Evolutionary conservation across 306 rosid genomes (phyloP).

Genomic region (Acacia crassicarpa): DNA sequence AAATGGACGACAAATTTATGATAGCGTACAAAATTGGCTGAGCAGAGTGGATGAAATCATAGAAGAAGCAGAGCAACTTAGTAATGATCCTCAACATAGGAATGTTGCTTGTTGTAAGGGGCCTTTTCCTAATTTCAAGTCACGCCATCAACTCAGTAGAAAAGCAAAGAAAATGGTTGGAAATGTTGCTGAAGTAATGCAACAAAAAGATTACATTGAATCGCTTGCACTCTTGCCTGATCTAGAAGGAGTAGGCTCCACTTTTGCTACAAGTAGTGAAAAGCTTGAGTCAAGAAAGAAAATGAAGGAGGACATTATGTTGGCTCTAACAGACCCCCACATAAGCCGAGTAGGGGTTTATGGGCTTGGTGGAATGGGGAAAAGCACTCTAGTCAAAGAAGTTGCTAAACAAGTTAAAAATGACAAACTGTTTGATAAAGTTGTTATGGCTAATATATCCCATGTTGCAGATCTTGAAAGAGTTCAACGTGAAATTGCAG

Average conservation of each 20-base stretch:
- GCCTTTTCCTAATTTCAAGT: no score
- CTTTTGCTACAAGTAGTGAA: neutral
- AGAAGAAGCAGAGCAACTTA: no score
- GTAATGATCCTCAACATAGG: no score
- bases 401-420: neutral
- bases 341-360: neutral
- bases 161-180: neutral
- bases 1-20: no score
- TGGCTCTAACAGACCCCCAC: neutral
- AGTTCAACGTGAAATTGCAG: neutral
- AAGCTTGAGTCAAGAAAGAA: neutral
- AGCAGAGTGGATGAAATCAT: no score
- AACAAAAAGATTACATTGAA: neutral
- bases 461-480: neutral
- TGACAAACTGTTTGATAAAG: no score
- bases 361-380: neutral
- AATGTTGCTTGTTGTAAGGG: no score
- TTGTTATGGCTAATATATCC: neutral
- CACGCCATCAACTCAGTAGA: neutral
- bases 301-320: neutral
- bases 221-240: neutral
- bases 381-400: neutral
- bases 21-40: no score
- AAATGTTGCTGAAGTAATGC: neutral
- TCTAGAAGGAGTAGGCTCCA: neutral